Evolutionary conservation across 257 asterid genomes (phyloP).

Genomic region (Mentha longifolia): DNA sequence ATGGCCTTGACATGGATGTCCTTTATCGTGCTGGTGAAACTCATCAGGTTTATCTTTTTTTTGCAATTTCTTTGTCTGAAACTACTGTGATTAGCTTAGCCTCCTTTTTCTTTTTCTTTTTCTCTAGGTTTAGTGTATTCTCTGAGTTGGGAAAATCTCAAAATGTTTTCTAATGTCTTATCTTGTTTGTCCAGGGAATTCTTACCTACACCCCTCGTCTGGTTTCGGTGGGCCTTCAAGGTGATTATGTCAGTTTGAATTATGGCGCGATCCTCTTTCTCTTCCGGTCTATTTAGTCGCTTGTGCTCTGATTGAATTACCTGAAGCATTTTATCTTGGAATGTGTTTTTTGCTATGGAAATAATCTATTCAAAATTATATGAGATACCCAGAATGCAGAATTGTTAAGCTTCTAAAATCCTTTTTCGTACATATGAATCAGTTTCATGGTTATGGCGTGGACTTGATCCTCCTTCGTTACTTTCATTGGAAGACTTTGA

Average conservation of each 20-base stretch:
- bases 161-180: conserved; percentile 18
- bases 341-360: background rate
- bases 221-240: conserved; percentile 86
- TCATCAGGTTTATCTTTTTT: conserved; percentile 61
- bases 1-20: conserved; percentile 70
- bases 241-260: conserved; percentile 39
- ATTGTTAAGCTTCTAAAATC: no score
- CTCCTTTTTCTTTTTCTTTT: no score
- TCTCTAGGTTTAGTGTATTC: no score
- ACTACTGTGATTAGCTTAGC: no score
- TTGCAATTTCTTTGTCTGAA: no score
- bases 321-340: background rate
- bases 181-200: conserved; percentile 65
- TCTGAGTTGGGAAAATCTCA: no score
- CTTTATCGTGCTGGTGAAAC: conserved; percentile 93
- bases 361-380: no score
- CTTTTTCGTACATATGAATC: background rate
- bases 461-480: background rate
- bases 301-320: background rate
- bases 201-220: conserved; percentile 88
- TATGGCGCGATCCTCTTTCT: no score
- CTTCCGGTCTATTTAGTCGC: no score
- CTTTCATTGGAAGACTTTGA: no score
- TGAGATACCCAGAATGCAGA: no score
- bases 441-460: background rate